Percentiles rank a stretch among this genome's conserved stretches.
Evolutionary conservation across 306 rosid genomes (phyloP).

Genomic region (Quercus alba): DNA sequence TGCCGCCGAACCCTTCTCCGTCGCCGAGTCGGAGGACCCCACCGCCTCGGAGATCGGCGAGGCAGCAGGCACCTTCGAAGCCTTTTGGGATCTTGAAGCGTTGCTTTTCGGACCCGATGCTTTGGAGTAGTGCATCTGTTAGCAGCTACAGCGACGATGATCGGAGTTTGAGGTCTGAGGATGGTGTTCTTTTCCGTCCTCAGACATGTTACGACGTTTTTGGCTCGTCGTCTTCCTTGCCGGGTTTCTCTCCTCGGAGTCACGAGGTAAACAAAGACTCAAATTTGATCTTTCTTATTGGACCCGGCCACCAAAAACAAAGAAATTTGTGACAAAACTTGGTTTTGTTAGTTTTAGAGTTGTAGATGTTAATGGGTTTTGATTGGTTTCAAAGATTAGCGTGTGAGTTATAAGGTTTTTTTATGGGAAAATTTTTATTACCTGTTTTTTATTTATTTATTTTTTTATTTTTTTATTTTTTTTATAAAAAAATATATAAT

Average conservation of each 20-base stretch:
- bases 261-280: conserved; percentile 17
- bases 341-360: neutral
- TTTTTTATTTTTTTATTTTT: neutral
- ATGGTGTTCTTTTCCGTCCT: conserved; percentile 39
- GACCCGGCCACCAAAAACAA: neutral
- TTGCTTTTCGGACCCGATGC: conserved; percentile 56
- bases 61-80: conserved; percentile 37
- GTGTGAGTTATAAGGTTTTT: too few relatives aligned
- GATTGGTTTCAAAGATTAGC: neutral
- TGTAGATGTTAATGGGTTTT: neutral
- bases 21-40: conserved; percentile 28
- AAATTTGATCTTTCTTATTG: neutral
- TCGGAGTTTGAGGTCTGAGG: conserved; percentile 4
- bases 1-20: conserved; percentile 46
- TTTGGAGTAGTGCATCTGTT: neutral
- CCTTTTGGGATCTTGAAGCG: conserved; percentile 43
- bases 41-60: conserved; percentile 20
- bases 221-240: conserved; percentile 53
- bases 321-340: neutral
- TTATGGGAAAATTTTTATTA: too few relatives aligned
- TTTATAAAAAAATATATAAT: too few relatives aligned
- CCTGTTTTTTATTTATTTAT: too few relatives aligned
- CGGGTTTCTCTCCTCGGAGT: conserved; percentile 35
- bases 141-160: conserved; percentile 17
- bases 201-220: conserved; percentile 41